Evolutionary conservation across 768 basidiomycete genomes (phyloP).

Genomic region (Tulasnella sp.): DNA sequence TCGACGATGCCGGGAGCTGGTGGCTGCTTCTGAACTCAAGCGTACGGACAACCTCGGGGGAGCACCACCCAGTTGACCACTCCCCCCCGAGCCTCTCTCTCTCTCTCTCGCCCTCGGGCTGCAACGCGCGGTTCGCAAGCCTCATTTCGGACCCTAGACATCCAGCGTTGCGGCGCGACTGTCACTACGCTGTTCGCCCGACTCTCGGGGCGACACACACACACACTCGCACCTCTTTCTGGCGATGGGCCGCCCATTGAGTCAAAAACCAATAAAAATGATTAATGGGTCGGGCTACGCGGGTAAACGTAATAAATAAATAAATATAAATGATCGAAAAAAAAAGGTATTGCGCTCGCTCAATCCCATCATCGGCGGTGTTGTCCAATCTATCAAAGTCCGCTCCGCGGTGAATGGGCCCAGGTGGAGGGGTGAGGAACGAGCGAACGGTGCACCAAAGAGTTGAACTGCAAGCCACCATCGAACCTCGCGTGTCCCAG

Average conservation of each 20-base stretch:
- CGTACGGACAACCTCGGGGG: background rate
- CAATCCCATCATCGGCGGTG: slow-evolving; percentile 1
- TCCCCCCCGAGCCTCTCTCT: background rate
- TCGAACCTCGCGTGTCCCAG: background rate
- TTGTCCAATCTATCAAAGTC: background rate
- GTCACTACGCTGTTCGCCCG: too few species aligned
- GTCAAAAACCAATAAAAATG: background rate
- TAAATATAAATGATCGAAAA: background rate
- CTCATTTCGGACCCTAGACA: slow-evolving; percentile 2
- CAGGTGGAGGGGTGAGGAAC: background rate
- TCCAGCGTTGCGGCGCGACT: background rate
- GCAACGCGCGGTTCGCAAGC: background rate
- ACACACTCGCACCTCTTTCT: background rate
- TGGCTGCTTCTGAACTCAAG: background rate
- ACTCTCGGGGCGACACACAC: background rate
- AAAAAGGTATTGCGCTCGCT: background rate
- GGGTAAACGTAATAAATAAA: background rate
- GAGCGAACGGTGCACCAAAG: background rate
- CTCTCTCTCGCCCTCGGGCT: background rate
- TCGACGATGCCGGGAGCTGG: too few species aligned
- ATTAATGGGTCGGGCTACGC: background rate
- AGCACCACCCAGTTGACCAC: background rate
- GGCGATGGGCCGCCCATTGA: background rate
- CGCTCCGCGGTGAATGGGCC: background rate
- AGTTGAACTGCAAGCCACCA: background rate